A percentile compares a stretch with the other conserved stretches of the same genome.
These are phyloP conservation scores for Aspergillus sp. DNA, from an alignment of 2,329 filamentous ascomycete species.

Conservation along the genomic window DNA sequence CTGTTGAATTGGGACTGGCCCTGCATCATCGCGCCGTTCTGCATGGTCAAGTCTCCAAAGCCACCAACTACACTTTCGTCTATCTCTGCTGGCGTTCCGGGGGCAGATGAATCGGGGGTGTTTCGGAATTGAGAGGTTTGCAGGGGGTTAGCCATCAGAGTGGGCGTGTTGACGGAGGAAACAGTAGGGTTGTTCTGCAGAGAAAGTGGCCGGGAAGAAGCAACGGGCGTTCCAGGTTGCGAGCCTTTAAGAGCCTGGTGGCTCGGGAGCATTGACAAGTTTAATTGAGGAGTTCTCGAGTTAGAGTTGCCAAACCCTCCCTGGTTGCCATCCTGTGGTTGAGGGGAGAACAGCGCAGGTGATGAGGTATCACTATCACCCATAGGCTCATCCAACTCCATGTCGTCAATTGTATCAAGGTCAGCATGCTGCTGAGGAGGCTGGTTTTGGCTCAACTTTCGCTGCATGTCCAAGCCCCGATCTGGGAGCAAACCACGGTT, in stretches of 20 bases:
- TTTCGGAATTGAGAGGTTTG: conserved; percentile 50
- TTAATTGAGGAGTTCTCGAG: conserved; percentile 62
- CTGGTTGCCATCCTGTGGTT: conserved; percentile 66
- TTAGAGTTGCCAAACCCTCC: conserved; percentile 54
- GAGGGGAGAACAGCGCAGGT: conserved; percentile 46
- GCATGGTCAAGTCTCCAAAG: conserved; percentile 58
- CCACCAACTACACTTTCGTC: conserved; percentile 68
- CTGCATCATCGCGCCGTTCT: conserved; percentile 40
- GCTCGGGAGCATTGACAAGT: conserved; percentile 69
- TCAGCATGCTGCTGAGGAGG: conserved; percentile 44
- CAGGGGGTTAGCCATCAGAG: conserved; percentile 72
- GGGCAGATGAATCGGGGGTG: conserved; percentile 63
- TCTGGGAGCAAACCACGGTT: conserved; percentile 30
- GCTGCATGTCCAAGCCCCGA: conserved; percentile 30
- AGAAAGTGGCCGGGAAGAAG: conserved; percentile 63
- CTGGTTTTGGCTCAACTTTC: conserved; percentile 31
- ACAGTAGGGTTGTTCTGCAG: conserved; percentile 93
- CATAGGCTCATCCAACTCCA: conserved; percentile 90
- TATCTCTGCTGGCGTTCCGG: conserved; percentile 67
- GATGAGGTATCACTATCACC: conserved; percentile 41
- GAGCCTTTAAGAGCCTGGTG: conserved; percentile 80
- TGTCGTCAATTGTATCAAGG: conserved; percentile 83
- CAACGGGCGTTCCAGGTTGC: conserved; percentile 77
- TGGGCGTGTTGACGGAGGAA: conserved; percentile 94
- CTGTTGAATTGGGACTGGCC: conserved; percentile 35